These are phyloP conservation scores for Gonapodya prolifera DNA, from an alignment of 192 early-diverging fungal genomes.

Conservation along the genomic window DNA sequence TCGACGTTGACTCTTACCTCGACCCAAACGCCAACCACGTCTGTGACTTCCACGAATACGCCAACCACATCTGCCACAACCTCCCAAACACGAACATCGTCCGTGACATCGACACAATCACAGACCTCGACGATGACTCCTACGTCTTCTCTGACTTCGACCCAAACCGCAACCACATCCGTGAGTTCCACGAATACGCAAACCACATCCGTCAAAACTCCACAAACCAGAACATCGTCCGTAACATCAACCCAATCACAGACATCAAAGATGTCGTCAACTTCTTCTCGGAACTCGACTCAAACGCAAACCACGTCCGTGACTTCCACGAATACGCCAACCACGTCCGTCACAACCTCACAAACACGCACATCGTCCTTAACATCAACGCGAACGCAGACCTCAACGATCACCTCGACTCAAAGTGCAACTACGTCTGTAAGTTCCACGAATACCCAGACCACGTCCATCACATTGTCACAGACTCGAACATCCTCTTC, in stretches of 20 bases:
- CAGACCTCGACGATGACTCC: background rate
- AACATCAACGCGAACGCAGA: background rate
- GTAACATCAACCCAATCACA: background rate
- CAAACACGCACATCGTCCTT: background rate
- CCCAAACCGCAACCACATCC: background rate
- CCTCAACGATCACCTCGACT: background rate
- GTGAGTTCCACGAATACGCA: background rate
- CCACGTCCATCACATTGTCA: background rate
- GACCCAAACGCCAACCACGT: background rate
- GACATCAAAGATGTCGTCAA: background rate
- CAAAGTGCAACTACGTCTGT: no score
- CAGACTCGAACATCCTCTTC: background rate
- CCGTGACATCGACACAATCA: background rate
- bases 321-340: background rate
- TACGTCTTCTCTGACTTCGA: background rate
- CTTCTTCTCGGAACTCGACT: background rate
- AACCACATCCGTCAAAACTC: background rate
- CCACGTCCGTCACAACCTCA: background rate
- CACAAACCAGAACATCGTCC: background rate
- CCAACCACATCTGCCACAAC: background rate
- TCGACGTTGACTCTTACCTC: background rate
- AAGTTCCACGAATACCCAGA: background rate
- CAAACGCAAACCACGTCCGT: no score
- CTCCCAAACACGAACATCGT: background rate
- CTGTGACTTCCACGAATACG: background rate